Evolutionary conservation across 306 rosid species (phyloP).

Genomic region (Cucurbita ficifolia): DNA sequence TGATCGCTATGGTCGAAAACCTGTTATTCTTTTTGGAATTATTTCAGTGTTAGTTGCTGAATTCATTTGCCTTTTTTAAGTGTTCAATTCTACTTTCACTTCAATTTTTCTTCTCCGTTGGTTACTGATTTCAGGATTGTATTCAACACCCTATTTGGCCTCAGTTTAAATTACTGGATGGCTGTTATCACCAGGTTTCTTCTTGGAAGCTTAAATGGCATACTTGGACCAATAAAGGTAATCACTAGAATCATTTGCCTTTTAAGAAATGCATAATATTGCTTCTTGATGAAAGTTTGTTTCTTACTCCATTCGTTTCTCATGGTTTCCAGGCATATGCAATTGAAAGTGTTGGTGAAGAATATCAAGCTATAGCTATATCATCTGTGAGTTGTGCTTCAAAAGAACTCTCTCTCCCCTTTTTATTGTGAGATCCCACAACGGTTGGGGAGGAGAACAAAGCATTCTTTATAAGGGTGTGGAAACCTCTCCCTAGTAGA

Average conservation of each 20-base stretch:
- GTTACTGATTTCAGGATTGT: constrained; percentile 34
- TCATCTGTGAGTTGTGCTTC: constrained; percentile 44
- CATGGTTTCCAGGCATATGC: constrained; percentile 60
- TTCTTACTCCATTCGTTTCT: neutral
- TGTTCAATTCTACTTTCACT: neutral
- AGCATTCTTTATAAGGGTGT: too few relatives aligned
- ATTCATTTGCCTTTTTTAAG: neutral
- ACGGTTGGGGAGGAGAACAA: too few relatives aligned
- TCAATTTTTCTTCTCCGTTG: neutral
- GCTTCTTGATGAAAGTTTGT: neutral
- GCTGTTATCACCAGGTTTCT: constrained; percentile 62
- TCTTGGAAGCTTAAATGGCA: constrained; percentile 72
- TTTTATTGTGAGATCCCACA: too few relatives aligned
- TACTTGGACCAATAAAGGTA: constrained; percentile 88
- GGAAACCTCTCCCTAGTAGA: too few relatives aligned
- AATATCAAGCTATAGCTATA: constrained; percentile 64
- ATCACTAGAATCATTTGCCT: neutral
- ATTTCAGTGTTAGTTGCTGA: constrained; percentile 27
- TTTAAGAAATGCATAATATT: neutral
- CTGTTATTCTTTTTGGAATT: constrained; percentile 44
- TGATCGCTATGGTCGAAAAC: constrained; percentile 85
- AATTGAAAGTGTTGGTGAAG: constrained; percentile 48
- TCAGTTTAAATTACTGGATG: constrained; percentile 83
- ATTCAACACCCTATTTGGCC: constrained; percentile 83
- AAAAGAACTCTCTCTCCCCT: neutral